Percentiles rank a stretch among this genome's conserved stretches.
Conservation (phyloP, 495 filamentous ascomycete genomes). For the Aspergillus heteromorphus region DNA sequence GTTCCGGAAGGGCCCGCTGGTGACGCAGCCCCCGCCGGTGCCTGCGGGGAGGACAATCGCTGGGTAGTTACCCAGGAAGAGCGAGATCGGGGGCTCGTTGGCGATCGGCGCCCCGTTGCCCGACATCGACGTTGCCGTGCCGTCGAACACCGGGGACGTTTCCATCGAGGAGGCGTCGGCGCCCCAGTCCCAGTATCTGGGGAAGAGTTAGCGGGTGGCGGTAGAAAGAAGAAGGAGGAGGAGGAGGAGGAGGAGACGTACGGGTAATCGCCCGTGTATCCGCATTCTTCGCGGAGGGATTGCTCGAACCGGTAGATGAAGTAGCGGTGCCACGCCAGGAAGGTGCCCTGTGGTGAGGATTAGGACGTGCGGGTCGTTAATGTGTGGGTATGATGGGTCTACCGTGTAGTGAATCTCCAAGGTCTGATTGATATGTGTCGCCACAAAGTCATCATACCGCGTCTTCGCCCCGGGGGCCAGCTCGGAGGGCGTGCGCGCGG, state of each 20-base stretch:
- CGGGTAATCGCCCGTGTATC: slow-evolving; percentile 46
- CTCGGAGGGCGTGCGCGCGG: slow-evolving; percentile 32
- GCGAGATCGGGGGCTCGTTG: slow-evolving; percentile 12
- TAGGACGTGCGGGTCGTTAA: no score
- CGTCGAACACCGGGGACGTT: slow-evolving; percentile 57
- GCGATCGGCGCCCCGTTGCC: slow-evolving; percentile 50
- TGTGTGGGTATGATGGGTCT: no score
- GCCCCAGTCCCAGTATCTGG: slow-evolving; percentile 64
- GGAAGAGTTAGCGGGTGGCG: no score
- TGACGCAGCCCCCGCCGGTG: slow-evolving; percentile 56
- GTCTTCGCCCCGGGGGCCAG: slow-evolving; percentile 43
- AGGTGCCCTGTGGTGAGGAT: slow-evolving; percentile 56
- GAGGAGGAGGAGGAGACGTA: no score
- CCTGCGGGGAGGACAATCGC: slow-evolving; percentile 37
- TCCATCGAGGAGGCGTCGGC: slow-evolving; percentile 42
- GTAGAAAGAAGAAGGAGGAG: no score
- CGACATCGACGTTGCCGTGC: slow-evolving; percentile 47
- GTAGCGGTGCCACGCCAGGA: slow-evolving; percentile 63
- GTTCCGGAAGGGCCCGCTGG: slow-evolving; percentile 47
- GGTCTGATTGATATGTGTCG: slow-evolving; percentile 57
- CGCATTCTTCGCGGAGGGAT: slow-evolving; percentile 60
- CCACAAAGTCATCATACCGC: slow-evolving; percentile 63
- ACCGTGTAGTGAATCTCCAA: slow-evolving; percentile 52
- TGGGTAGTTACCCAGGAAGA: no score
- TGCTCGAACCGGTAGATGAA: slow-evolving; percentile 57